Evolutionary conservation across 345 rosid species (phyloP), one percentile per base, ranked within the genome.

Genomic region (Sapria himalayana): DNA sequence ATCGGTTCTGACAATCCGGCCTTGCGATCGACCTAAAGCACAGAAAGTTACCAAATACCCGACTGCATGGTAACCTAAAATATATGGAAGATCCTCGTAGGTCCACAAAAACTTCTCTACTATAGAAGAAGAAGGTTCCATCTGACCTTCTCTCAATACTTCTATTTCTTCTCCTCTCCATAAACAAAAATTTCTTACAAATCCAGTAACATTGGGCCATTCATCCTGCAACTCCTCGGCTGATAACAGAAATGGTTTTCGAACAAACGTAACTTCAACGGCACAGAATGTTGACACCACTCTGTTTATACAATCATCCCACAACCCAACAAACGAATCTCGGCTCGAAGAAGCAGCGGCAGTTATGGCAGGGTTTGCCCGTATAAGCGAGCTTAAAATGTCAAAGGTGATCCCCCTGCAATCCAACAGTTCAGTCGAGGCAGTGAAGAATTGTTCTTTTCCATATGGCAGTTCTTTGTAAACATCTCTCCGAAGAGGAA

Each of bases 161-260:
- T 76, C 81, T 6, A 63, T 41, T 49, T 89, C 98, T 56, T 82
- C 98, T 19, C 98, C 98, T 56, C 98, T 79, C 98, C 98, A 89
- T 43, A 89, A 48, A 37, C 93, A 81, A 19, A 69, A 77, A 42
- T 68, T 71, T 41, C 73, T 60, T 0, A 82, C 54, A 42, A 71
- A 89, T 19, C 98, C 98, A 1, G 77, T 62, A 37, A 82, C 72
- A 42, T 82, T 82, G 2, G 98, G 95, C 98, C 98, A 89, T 37
- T 69, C 78, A 61, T 82, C 84, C 43, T 72, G 91, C 46, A 76
- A 25, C 15, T 63, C 41, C 37, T 56, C 65, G 0, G 50, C 41
- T 0, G 55, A 39, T 2, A 43, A 16, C 0, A 58, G 39, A 3
- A 70, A 60, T 0, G 74, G 63, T 58, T 82, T 82, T 23, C 95